Base-by-base conservation (phyloP, 768 basidiomycete genomes). In the Multifurca ochricompacta region DNA sequence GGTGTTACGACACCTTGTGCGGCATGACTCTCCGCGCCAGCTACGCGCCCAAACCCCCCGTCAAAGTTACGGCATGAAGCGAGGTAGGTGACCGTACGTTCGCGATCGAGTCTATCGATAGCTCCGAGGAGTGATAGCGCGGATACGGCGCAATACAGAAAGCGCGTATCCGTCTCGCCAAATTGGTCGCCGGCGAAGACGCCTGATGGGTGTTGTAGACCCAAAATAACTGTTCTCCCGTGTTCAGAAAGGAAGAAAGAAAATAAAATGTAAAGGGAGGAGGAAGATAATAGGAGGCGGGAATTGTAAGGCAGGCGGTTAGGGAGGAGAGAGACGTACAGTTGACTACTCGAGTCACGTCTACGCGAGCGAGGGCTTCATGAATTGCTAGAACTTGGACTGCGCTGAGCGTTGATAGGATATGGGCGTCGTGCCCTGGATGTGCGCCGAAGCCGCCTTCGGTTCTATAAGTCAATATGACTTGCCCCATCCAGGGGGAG, bases 111-210 rank as follows among this genome's bases (percentile, higher is more conserved):
- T 19, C 76, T 75, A 56, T 83, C 76, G 32, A 96, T 73, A 30
- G 77, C 74, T 1, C 87, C 87, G 11, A 98, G 80, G 18, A 97
- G 77, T 0, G 91, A 87, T 0, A 98, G 74, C 0, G 86, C 83
- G 48, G 77, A 81, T 50, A 95, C 76, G n/a, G 90, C 88, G 64
- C 87, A 89, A 71, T 91, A 96, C 2, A 81, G 71, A 68, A 98
- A 98, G 0, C 95, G 82, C 0, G 93, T 95, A 64, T 95, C 94
- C 35, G 78, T 78, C 67, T 98, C 95, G n/a, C 94, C 94, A 67
- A 83, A 97, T 2, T 70, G 60, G 66, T 99, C 95, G 2, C 95
- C 96, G 0, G 91, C 81, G 58, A 97, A 97, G 1, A 88, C 77
- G 0, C 95, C 95, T 0, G 87, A 89, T 0, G 81, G 81, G 43